These are phyloP conservation scores for Lepraria neglecta DNA, from an alignment of 495 filamentous ascomycete genomes.

Conservation along the genomic window DNA sequence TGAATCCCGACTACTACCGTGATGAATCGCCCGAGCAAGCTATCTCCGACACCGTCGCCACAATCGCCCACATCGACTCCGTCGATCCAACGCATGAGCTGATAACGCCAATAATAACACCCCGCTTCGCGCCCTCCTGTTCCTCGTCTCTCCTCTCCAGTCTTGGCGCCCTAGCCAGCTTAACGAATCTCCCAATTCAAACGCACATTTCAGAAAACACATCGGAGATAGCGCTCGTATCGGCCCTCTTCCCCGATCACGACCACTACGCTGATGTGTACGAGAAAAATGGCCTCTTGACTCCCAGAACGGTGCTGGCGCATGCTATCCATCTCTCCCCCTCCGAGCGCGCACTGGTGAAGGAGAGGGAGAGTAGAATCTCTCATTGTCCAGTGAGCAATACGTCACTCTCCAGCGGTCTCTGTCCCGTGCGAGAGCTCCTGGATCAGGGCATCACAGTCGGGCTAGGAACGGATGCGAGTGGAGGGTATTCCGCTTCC, in stretches of 20 bases:
- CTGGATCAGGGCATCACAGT: constrained; percentile 69
- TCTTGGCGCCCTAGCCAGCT: constrained; percentile 58
- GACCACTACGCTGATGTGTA: constrained; percentile 72
- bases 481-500: constrained; percentile 73
- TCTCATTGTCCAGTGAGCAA: constrained; percentile 86
- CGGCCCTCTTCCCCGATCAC: constrained; percentile 58
- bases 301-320: constrained; percentile 60
- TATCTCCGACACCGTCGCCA: constrained; percentile 50
- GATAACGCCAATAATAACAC: constrained; percentile 76
- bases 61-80: constrained; percentile 57
- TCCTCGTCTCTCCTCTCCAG: constrained; percentile 48
- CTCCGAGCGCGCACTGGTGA: constrained; percentile 58
- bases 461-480: constrained; percentile 84
- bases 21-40: constrained; percentile 56
- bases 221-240: constrained; percentile 60
- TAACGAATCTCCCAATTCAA: constrained; percentile 59
- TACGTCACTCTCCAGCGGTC: constrained; percentile 67
- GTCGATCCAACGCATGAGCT: constrained; percentile 59
- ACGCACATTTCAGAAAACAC: constrained; percentile 89
- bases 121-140: constrained; percentile 81
- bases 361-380: constrained; percentile 54
- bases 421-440: constrained; percentile 62
- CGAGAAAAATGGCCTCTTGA: constrained; percentile 63
- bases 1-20: constrained; percentile 67
- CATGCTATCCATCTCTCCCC: constrained; percentile 73